Evolutionary conservation across 148 eudicot species (phyloP).

Genomic region (Spergularia bocconei): DNA sequence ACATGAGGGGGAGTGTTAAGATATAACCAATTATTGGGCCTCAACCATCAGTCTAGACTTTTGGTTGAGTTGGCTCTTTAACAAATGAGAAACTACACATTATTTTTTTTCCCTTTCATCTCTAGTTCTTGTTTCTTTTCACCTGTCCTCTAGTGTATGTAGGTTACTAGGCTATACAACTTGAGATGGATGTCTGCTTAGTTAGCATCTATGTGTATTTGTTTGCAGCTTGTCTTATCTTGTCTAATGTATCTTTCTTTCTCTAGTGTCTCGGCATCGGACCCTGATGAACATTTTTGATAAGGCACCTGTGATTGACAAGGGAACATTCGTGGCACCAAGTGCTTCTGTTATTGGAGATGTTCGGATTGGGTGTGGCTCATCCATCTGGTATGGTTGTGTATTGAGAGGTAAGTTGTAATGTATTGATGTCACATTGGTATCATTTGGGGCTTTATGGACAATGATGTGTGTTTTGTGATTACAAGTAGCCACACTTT

Average conservation of each 20-base stretch:
- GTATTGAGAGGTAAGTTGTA: slow-evolving; percentile 72
- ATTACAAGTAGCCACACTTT: background rate
- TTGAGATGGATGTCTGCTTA: background rate
- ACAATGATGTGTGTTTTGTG: background rate
- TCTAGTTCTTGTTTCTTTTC: background rate
- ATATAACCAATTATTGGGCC: no score
- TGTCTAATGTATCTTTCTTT: slow-evolving; percentile 14
- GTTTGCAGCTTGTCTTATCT: background rate
- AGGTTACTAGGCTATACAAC: background rate
- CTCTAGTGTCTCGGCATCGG: slow-evolving; percentile 81
- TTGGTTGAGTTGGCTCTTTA: no score
- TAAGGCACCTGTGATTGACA: slow-evolving; percentile 71
- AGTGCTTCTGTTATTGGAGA: slow-evolving; percentile 91
- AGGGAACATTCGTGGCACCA: slow-evolving; percentile 89
- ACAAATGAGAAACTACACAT: no score
- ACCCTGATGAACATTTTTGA: slow-evolving; percentile 88
- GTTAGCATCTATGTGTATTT: background rate
- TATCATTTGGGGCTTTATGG: background rate
- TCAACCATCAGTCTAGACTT: no score
- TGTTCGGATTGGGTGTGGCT: slow-evolving; percentile 65
- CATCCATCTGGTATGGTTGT: slow-evolving; percentile 97
- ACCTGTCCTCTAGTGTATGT: background rate
- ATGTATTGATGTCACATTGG: background rate
- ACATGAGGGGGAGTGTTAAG: no score
- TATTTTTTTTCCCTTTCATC: background rate